These are phyloP conservation scores for Sporothrix variecibatus DNA, from an alignment of 2,329 filamentous ascomycete genomes.

Conservation along the genomic window DNA sequence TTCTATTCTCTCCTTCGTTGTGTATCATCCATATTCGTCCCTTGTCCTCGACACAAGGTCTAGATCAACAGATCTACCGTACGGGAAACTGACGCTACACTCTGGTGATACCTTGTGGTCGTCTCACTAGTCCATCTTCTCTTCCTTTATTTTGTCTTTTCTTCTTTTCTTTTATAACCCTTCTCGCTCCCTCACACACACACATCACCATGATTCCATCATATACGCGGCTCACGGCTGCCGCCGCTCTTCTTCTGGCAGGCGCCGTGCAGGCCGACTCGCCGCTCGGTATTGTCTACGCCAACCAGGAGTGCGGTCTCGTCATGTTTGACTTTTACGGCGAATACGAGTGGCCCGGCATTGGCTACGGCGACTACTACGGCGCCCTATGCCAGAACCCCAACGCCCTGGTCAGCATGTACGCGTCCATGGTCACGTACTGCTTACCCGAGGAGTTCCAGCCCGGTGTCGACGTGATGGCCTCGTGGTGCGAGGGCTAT, in stretches of 20 bases:
- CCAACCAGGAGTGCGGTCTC: conserved; percentile 18
- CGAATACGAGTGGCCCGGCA: conserved; percentile 15
- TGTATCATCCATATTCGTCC: background rate
- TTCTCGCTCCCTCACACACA: background rate
- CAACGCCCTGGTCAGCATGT: conserved; percentile 22
- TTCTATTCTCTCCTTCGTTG: background rate
- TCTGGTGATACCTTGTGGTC: background rate
- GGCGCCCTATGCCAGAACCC: conserved; percentile 24
- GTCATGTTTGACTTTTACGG: conserved; percentile 14
- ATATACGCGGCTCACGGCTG: conserved; percentile 15
- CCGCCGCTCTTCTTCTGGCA: background rate
- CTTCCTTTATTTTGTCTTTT: background rate
- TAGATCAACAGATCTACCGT: conserved; percentile 7
- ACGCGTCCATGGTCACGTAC: conserved; percentile 24
- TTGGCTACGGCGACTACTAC: conserved; percentile 22
- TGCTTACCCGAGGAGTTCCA: conserved; percentile 17
- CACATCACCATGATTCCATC: conserved; percentile 2
- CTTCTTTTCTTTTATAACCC: background rate
- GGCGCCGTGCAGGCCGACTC: background rate
- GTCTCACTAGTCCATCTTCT: background rate
- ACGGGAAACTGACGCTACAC: background rate
- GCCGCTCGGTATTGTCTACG: background rate
- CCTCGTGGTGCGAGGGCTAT: conserved; percentile 9
- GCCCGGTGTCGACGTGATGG: background rate
- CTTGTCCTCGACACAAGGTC: background rate